Evolutionary conservation across 108 stramenopile genomes (phyloP).

Genomic region (Fragilariopsis cylindrus): DNA sequence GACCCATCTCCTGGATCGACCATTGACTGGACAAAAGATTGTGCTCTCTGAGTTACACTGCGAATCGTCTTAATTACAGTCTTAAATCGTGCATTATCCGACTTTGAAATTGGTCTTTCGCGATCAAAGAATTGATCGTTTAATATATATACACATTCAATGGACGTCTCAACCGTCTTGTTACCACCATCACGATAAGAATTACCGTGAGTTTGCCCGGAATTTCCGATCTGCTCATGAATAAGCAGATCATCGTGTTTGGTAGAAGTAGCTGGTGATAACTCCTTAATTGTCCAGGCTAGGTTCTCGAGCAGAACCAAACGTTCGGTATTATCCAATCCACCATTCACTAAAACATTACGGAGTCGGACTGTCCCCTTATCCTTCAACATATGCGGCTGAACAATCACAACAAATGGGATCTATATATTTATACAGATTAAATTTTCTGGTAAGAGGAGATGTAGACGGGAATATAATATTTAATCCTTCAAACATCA

Average conservation of each 20-base stretch:
- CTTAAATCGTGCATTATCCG: slow-evolving; percentile 41
- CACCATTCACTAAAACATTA: slow-evolving; percentile 34
- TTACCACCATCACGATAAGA: background rate
- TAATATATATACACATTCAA: slow-evolving; percentile 74
- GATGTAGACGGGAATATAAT: background rate
- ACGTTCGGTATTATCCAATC: slow-evolving; percentile 46
- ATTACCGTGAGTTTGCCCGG: background rate
- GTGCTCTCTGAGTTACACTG: slow-evolving; percentile 30
- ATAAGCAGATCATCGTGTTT: slow-evolving; percentile 17
- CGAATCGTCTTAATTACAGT: slow-evolving; percentile 41
- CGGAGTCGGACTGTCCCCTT: slow-evolving; percentile 72
- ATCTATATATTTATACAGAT: slow-evolving; percentile 29
- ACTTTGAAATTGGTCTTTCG: slow-evolving; percentile 33
- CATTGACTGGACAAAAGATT: slow-evolving; percentile 31
- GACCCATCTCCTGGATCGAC: slow-evolving; percentile 10
- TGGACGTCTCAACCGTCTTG: slow-evolving; percentile 16
- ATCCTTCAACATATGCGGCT: slow-evolving; percentile 67
- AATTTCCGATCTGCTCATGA: slow-evolving; percentile 2
- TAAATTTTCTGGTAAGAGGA: background rate
- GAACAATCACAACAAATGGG: slow-evolving; percentile 78
- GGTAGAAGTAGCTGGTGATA: background rate
- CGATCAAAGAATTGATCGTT: slow-evolving; percentile 65
- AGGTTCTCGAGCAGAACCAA: slow-evolving; percentile 51
- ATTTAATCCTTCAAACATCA: background rate
- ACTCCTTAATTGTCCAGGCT: slow-evolving; percentile 47